Base-by-base conservation (phyloP, 306 rosid species). In the Cucurbita maxima region DNA sequence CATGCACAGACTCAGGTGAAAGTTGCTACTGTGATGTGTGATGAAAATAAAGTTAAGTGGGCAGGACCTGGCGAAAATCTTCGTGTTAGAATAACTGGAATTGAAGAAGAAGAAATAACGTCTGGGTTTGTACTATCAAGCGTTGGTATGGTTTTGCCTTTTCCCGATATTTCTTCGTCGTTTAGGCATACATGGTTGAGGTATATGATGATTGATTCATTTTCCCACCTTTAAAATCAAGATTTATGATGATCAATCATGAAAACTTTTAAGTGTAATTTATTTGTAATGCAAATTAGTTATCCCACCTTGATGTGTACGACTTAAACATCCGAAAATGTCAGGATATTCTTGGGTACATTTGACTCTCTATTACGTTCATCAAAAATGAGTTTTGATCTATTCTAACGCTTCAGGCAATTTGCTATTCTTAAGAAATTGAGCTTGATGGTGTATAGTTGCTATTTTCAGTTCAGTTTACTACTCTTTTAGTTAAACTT, bases 61-160 rank as follows among this genome's bases (percentile, higher is more conserved):
- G 99, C 97, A n/a, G 97, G 96, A 66, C 99, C 99, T n/a, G 97
- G 99, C 66, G 97, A 95, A 86, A 95, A 95, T 80, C 82, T 95
- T 69, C 88, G 99, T 76, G 76, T 95, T 82, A 88, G 95, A 79
- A 8, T 95, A 73, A 81, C 99, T 18, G 96, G 96, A 69, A 72
- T 89, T 30, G 99, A 95, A 53, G 99, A 95, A 58, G 97, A 91
- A 63, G 97, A 91, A 69, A 81, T 95, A 57, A 30, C 73, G 74
- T 20, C 96, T 22, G 99, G 99, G 71, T 95, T 95, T 58, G 83
- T 95, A 60, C 80, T 95, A 75, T 88, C 96, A 4, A 87, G 97
- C 83, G 82, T 86, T 80, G 96, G 99, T 91, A 87, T 76, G 86
- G 54, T 58, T 53, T 57, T 52, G 22, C 83, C 58, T 14, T 7